Conservation (phyloP, 2,329 filamentous ascomycete genomes). For the Cladosporium colombiae region DNA sequence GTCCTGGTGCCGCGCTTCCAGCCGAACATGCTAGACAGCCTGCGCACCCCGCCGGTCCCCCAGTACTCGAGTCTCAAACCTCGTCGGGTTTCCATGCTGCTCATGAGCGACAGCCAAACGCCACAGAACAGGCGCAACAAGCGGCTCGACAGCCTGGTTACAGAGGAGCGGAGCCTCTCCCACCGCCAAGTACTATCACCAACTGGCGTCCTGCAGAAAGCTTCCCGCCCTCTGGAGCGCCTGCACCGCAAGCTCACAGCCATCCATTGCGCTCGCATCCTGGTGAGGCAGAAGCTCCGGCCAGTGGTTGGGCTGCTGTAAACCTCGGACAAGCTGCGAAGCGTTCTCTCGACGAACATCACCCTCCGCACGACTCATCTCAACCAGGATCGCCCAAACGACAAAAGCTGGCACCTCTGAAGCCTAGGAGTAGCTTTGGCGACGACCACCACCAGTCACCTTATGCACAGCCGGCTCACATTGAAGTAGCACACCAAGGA, state of each 20-base stretch:
- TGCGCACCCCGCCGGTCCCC: neutral
- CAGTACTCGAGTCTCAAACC: conserved; percentile 18
- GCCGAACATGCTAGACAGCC: conserved; percentile 16
- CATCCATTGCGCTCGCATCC: conserved; percentile 26
- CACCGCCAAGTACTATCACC: conserved; percentile 28
- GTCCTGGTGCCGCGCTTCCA: conserved; percentile 10
- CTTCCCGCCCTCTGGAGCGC: conserved; percentile 22
- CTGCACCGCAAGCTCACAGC: conserved; percentile 25
- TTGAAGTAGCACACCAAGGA: conserved; percentile 8
- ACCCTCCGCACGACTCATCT: conserved; percentile 33
- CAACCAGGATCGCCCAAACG: conserved; percentile 46
- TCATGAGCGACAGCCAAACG: conserved; percentile 10
- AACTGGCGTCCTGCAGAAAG: conserved; percentile 34
- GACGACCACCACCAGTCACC: conserved; percentile 29
- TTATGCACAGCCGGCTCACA: conserved; percentile 11
- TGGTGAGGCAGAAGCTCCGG: conserved; percentile 26
- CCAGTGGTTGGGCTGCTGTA: conserved; percentile 47
- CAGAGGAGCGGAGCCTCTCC: conserved; percentile 9
- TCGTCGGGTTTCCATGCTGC: conserved; percentile 3
- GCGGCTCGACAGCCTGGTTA: conserved; percentile 12
- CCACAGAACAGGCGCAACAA: conserved; percentile 9
- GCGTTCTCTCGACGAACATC: conserved; percentile 42
- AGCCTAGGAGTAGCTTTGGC: conserved; percentile 36
- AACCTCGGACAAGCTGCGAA: conserved; percentile 46
- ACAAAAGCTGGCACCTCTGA: conserved; percentile 43